phyloP scores from a whole-genome alignment of 768 basidiomycete genomes.

The Psilocybe cubensis region DNA sequence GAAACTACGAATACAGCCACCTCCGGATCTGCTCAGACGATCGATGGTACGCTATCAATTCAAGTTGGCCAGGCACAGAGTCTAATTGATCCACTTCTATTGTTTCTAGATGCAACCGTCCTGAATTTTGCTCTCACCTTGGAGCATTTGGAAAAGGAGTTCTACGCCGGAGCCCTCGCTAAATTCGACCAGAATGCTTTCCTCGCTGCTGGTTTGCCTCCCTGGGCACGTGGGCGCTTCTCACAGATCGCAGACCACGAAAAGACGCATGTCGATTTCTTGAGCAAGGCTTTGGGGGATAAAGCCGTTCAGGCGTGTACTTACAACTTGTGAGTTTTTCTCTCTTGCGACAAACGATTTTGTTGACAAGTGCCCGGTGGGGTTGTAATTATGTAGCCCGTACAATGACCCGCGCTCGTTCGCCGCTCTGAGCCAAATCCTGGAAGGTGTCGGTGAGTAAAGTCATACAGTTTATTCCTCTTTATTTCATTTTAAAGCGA shows the following conservation, averaged over 20 bases:
- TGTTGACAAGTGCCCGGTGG: not conserved
- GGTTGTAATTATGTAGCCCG: constrained; percentile 33
- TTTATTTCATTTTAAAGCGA: not conserved
- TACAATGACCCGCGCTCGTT: constrained; percentile 54
- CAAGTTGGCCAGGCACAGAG: not conserved
- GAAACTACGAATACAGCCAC: not conserved
- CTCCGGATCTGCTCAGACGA: not conserved
- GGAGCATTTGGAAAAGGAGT: constrained; percentile 51
- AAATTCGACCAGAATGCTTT: constrained; percentile 51
- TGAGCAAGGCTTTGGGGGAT: constrained; percentile 42
- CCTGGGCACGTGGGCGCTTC: constrained; percentile 51
- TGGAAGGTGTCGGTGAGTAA: constrained; percentile 55
- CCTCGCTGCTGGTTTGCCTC: constrained; percentile 46
- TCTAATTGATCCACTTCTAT: not conserved
- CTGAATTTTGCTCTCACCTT: constrained; percentile 53
- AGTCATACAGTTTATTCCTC: not conserved
- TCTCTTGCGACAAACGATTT: not conserved
- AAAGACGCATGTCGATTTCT: constrained; percentile 49
- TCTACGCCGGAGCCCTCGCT: constrained; percentile 43
- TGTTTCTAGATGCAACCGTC: constrained; percentile 26
- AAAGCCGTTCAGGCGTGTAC: constrained; percentile 57
- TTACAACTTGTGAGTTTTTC: constrained; percentile 54
- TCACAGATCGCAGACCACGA: constrained; percentile 56
- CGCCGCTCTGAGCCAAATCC: constrained; percentile 49
- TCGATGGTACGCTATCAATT: constrained; percentile 11